Conservation (phyloP, 1,284 basidiomycete genomes). For the Pseudozyma hubeiensis region DNA sequence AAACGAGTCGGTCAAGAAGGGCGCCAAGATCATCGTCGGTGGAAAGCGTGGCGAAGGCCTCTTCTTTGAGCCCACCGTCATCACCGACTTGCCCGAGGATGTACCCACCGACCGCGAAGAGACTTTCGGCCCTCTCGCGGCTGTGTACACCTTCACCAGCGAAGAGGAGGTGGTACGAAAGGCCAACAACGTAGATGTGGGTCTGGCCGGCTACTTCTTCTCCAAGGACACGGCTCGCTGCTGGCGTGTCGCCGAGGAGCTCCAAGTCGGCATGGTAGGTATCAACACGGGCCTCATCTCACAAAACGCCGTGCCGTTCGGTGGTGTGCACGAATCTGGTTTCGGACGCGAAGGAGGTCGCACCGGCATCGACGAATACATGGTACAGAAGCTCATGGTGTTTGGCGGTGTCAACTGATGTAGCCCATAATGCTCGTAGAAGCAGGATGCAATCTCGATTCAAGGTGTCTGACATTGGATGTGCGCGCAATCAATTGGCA, state of each 20-base stretch:
- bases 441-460: background rate
- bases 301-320: conserved; percentile 74
- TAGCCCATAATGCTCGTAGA: background rate
- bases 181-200: conserved; percentile 86
- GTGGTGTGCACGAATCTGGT: conserved; percentile 89
- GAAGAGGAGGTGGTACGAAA: conserved; percentile 89
- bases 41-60: conserved; percentile 77
- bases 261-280: conserved; percentile 97
- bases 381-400: conserved; percentile 65
- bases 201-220: conserved; percentile 76
- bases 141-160: conserved; percentile 81
- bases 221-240: conserved; percentile 83
- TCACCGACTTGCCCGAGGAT: conserved; percentile 82
- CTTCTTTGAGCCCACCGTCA: conserved; percentile 88
- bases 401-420: conserved; percentile 54
- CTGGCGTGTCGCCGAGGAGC: conserved; percentile 95
- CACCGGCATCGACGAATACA: conserved; percentile 83
- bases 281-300: conserved; percentile 70
- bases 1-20: conserved; percentile 82
- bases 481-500: too few relatives aligned
- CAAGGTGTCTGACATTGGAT: background rate
- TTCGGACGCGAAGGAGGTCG: conserved; percentile 71
- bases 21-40: conserved; percentile 88
- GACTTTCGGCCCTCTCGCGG: conserved; percentile 70
- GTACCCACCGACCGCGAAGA: conserved; percentile 70